Evolutionary conservation across 2,329 filamentous ascomycete species (phyloP), one percentile per base, ranked within the genome.

Genomic region (Claviceps pusilla): DNA sequence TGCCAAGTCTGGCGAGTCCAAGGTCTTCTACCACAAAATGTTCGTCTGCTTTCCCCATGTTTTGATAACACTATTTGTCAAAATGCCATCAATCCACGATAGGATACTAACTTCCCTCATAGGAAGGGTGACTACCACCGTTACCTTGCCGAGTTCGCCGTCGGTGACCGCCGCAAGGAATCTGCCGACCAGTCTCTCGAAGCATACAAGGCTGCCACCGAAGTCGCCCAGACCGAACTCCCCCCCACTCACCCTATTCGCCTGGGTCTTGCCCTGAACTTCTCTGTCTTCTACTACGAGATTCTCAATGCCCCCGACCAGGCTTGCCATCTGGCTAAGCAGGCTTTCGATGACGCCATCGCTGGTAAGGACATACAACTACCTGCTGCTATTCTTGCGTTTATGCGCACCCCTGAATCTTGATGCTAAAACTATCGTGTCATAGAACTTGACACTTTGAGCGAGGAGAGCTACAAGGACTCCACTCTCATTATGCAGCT

Each of bases 11-110:
- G 91, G 90, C 74, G 91, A 97, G 80, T 95, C 89, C 67, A 96
- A 96, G 84, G 91, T 97, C 66, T 97, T 97, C 78, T 96, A 96
- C 79, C 90, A 97, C 86, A 97, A 97, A 86, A 97, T 97, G 89
- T 94, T 42, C 39, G 58, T 43, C 16, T 43, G 1, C 16, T 39
- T 28, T n/a, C 35, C 16, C n/a, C 19, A 4, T 39, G 16, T 16
- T 28, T 37, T 46, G 14, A 29, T 41, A 16, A n/a, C 14, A n/a
- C 12, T n/a, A 33, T 29, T 10, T 11, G 24, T 37, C 28, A 11
- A 29, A 29, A n/a, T 16, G 28, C 14, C 11, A 24, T 51, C 51
- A 47, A 31, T 28, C 19, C 16, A 3, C 10, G 19, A 43, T 46
- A 39, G 2, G 41, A 50, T 42, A 24, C 51, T 59, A 52, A 55